Conservation (phyloP, 2,329 filamentous ascomycete genomes). For the Alternaria ventricosa region DNA sequence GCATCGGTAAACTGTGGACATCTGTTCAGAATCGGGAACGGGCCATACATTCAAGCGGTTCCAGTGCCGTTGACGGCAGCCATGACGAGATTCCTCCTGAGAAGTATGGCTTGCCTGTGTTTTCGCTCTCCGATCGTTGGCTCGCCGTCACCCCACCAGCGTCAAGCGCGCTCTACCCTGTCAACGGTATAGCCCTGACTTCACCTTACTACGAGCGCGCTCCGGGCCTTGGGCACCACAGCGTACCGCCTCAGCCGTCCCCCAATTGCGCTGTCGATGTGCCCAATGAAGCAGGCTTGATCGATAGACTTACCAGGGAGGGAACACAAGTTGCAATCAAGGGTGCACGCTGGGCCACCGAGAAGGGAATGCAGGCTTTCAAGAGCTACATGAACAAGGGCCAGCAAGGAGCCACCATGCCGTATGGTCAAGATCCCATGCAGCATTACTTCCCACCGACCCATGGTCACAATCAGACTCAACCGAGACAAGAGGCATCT, state of each 20-base stretch:
- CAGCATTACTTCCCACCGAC: constrained; percentile 74
- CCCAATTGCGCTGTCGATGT: constrained; percentile 73
- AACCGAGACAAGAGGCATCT: constrained; percentile 66
- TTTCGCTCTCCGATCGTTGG: constrained; percentile 76
- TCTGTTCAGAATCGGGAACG: constrained; percentile 67
- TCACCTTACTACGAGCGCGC: constrained; percentile 58
- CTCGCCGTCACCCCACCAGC: constrained; percentile 76
- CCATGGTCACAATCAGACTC: constrained; percentile 67
- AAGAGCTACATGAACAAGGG: constrained; percentile 77
- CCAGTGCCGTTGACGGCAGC: constrained; percentile 45
- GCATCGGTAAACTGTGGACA: constrained; percentile 92
- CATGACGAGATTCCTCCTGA: constrained; percentile 40
- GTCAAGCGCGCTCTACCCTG: constrained; percentile 72
- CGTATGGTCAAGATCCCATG: constrained; percentile 46
- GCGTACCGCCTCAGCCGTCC: constrained; percentile 72
- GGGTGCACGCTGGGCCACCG: constrained; percentile 76
- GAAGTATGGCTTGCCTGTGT: constrained; percentile 66
- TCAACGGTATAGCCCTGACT: constrained; percentile 70
- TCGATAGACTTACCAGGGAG: constrained; percentile 79
- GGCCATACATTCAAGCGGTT: constrained; percentile 40
- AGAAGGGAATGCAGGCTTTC: constrained; percentile 78
- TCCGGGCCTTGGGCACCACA: constrained; percentile 64
- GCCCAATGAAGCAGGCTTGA: constrained; percentile 72
- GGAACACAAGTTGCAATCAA: constrained; percentile 80
- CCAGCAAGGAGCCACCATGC: constrained; percentile 25